Conservation (phyloP, 139 green algal genomes). For the Spirogloea muscicola region DNA sequence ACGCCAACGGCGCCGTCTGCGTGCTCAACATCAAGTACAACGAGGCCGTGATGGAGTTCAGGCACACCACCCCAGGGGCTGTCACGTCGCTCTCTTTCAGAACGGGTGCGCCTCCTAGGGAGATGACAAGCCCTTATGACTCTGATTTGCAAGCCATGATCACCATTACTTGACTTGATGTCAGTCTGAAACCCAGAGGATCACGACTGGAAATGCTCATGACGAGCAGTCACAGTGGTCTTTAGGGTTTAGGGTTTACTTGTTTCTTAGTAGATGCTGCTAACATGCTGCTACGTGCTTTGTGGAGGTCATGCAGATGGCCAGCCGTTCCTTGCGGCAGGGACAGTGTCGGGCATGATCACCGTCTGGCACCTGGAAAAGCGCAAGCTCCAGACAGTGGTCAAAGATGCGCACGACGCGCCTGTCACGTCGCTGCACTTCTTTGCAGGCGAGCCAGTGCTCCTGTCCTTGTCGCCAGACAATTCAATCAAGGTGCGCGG, state of each 20-base stretch:
- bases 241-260: too few species aligned
- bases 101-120: conserved; percentile 4
- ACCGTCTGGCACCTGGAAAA: conserved; percentile 91
- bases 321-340: conserved; percentile 67
- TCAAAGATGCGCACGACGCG: conserved; percentile 68
- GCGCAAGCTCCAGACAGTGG: conserved; percentile 66
- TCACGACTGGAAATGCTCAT: too few species aligned
- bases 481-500: conserved; percentile 65
- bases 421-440: conserved; percentile 61
- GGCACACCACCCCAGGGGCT: conserved; percentile 59
- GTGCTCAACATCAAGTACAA: conserved; percentile 81
- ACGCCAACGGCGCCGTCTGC: conserved; percentile 75
- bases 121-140: too few species aligned
- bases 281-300: background rate
- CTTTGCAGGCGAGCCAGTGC: conserved; percentile 73
- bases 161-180: too few species aligned
- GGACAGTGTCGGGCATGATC: conserved; percentile 65
- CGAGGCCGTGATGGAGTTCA: conserved; percentile 52
- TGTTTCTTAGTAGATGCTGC: background rate
- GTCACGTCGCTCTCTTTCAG: conserved; percentile 42
- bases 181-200: too few species aligned
- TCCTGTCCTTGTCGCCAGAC: conserved; percentile 80
- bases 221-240: too few species aligned
- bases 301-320: background rate
- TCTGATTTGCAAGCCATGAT: too few species aligned